Evolutionary conservation across 805 yeast genomes (phyloP), one percentile per base, ranked within the genome.

Genomic region (Candida morakotiae): DNA sequence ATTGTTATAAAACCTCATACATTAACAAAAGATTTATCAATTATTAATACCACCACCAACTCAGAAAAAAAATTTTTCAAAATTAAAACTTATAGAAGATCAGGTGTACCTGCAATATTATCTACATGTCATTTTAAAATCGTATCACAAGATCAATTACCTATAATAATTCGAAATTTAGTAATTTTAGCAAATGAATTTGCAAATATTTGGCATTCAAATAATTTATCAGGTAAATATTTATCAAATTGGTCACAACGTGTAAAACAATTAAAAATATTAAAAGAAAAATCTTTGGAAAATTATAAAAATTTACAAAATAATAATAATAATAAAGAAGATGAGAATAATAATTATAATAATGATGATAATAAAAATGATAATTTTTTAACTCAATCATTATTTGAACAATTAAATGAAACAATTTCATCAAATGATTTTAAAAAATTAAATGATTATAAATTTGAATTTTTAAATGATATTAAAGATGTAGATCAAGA

Each of bases 71-170:
- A 35, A 13, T 39, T 39, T 48, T 86, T 69, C 62, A 75, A 74
- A 46, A 88, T 87, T 9, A 76, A 83, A 40, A 69, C 79, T 0
- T 77, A 67, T 55, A 64, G 88, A 42, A 67, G 82, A 38, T 67
- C 75, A 2, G 89, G 87, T 2, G 79, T 85, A 8, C 91, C 91
- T 3, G 87, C 83, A 3, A 69, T 85, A 7, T 78, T 85, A 50
- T 81, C 94, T 0, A 78, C 89, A 0, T 74, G 84, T 30, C 89
- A 83, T 49, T 74, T 81, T 58, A 87, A 87, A 59, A 64, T 87
- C 17, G 66, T 87, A 6, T 71, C 81, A 13, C 79, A 69, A 37
- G 69, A 67, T 30, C 73, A 77, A 22, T 59, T 88, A 33, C 72
- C 94, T 0, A 59, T 64, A 4, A 80, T 81, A 53, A 73, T 87